Percentiles rank a stretch among this genome's conserved stretches.
These are phyloP conservation scores for Phlyctochytrium arcticum DNA, from an alignment of 192 early-diverging fungal genomes.

Conservation along the genomic window DNA sequence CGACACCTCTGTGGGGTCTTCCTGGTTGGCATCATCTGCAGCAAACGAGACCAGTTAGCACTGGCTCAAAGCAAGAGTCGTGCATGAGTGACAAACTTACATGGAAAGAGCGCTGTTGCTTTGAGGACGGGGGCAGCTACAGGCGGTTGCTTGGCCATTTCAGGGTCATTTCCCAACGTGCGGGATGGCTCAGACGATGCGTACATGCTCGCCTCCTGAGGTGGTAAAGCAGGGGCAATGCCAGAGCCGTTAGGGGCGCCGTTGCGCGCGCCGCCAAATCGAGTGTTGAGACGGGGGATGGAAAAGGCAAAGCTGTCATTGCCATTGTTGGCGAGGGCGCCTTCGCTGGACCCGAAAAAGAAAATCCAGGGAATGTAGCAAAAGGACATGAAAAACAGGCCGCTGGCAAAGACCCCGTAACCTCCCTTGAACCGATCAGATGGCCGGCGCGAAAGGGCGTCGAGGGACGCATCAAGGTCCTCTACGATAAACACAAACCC, in stretches of 20 bases:
- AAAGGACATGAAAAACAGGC: constrained; percentile 31
- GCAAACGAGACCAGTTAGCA: background rate
- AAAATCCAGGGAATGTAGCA: constrained; percentile 28
- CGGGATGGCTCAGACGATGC: background rate
- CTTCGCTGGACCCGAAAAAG: constrained; percentile 19
- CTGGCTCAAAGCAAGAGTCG: background rate
- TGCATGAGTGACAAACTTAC: constrained; percentile 1
- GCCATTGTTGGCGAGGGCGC: constrained; percentile 5
- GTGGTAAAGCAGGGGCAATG: background rate
- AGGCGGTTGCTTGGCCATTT: background rate
- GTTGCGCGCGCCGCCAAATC: background rate
- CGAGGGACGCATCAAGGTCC: constrained; percentile 9
- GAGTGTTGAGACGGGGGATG: background rate
- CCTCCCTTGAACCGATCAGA: background rate
- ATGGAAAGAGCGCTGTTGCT: constrained; percentile 12
- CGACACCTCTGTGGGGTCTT: constrained; percentile 87
- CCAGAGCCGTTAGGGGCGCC: background rate
- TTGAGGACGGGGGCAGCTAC: background rate
- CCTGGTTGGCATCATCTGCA: constrained; percentile 80
- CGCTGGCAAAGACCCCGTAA: constrained; percentile 12
- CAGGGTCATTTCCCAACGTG: no score
- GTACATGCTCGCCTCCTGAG: background rate
- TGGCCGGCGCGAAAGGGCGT: background rate
- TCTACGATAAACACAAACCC: constrained; percentile 26
- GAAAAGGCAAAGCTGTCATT: constrained; percentile 2